Conservation (phyloP, 768 basidiomycete species). For the Leccinum arenicola region DNA sequence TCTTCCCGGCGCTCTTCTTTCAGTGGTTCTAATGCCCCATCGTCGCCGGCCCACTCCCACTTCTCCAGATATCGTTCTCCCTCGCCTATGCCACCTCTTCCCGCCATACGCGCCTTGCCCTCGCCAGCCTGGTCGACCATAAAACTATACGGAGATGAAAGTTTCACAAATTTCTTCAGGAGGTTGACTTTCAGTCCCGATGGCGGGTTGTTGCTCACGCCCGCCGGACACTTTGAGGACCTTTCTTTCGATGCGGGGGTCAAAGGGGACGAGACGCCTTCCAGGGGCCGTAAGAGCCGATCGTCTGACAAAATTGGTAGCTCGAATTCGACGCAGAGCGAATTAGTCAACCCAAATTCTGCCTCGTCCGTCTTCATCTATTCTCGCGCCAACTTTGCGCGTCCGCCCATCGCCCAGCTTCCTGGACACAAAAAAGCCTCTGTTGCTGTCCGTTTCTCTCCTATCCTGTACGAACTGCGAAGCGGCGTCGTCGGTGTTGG, state of each 20-base stretch:
- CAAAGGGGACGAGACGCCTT: slow-evolving; percentile 41
- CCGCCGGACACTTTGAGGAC: slow-evolving; percentile 97
- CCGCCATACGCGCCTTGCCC: slow-evolving; percentile 79
- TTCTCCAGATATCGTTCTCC: slow-evolving; percentile 74
- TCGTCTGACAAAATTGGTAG: slow-evolving; percentile 35
- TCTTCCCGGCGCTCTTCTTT: slow-evolving; percentile 65
- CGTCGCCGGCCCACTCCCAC: slow-evolving; percentile 58
- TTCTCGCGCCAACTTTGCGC: slow-evolving; percentile 89
- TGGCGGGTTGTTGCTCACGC: slow-evolving; percentile 89
- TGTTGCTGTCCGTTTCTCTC: slow-evolving; percentile 92
- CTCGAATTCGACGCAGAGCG: slow-evolving; percentile 27
- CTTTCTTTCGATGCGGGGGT: slow-evolving; percentile 50
- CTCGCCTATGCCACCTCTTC: slow-evolving; percentile 88
- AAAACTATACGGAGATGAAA: slow-evolving; percentile 93
- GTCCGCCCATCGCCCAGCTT: slow-evolving; percentile 90
- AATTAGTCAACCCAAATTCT: slow-evolving; percentile 36
- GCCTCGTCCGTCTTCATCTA: slow-evolving; percentile 87
- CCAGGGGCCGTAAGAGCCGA: slow-evolving; percentile 58
- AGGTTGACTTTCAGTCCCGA: slow-evolving; percentile 93
- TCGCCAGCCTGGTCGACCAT: slow-evolving; percentile 64
- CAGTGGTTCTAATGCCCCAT: slow-evolving; percentile 78
- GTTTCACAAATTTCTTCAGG: slow-evolving; percentile 93
- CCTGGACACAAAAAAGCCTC: slow-evolving; percentile 97
- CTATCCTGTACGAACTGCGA: slow-evolving; percentile 89
- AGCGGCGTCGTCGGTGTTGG: slow-evolving; percentile 44